Conservation (phyloP, 2,329 filamentous ascomycete genomes). For the Zymoseptoria tritici region DNA sequence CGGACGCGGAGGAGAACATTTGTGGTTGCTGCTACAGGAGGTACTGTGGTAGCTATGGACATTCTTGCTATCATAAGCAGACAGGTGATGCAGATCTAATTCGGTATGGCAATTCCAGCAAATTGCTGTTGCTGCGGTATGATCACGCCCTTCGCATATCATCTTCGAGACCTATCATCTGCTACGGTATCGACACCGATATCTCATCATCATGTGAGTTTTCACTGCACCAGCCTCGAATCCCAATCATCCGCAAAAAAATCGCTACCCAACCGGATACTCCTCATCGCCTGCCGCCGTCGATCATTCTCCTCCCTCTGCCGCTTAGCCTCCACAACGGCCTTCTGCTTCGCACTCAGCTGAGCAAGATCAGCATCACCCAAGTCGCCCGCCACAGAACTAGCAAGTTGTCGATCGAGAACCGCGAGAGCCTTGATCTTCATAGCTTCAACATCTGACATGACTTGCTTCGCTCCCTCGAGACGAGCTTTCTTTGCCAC, state of each 20-base stretch:
- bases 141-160: background rate
- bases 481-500: constrained; percentile 27
- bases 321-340: constrained; percentile 17
- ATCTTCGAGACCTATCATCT: background rate
- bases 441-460: constrained; percentile 28
- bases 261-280: constrained; percentile 16
- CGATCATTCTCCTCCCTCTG: constrained; percentile 19
- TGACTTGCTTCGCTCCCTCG: constrained; percentile 28
- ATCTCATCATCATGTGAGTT: too few species aligned
- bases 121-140: too few species aligned
- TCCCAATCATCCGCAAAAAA: constrained; percentile 28
- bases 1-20: background rate
- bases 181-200: too few species aligned
- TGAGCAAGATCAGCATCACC: constrained; percentile 29
- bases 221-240: constrained; percentile 12
- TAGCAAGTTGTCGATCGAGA: constrained; percentile 36
- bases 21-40: background rate
- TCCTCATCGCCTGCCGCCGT: constrained; percentile 16
- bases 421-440: constrained; percentile 32
- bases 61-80: background rate
- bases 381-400: constrained; percentile 31
- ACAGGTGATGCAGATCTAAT: background rate
- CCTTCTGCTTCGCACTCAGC: constrained; percentile 31
- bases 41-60: background rate
- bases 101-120: too few species aligned